These are phyloP conservation scores for Rubia tinctorum DNA, from an alignment of 305 asterid genomes.

Conservation along the genomic window DNA sequence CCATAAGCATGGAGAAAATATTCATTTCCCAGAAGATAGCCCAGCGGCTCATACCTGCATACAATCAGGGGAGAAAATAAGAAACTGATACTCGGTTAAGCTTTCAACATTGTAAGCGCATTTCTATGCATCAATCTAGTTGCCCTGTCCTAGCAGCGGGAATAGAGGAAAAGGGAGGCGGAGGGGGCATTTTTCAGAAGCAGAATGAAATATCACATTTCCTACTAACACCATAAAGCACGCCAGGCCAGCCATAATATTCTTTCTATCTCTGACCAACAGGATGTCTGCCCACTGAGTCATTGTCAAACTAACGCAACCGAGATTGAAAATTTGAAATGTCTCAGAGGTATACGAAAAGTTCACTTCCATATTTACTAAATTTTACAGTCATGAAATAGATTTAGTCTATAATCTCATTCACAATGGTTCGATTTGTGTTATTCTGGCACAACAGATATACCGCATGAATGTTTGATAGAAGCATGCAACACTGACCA, in stretches of 20 bases:
- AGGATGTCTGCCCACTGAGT: too few species aligned
- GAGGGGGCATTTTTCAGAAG: too few species aligned
- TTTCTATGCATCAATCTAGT: slow-evolving; percentile 1
- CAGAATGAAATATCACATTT: not conserved
- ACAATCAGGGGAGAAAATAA: slow-evolving; percentile 5
- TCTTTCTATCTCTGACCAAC: not conserved
- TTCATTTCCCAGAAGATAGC: slow-evolving; percentile 83
- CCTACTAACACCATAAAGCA: not conserved
- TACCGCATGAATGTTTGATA: not conserved
- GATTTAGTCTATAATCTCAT: not conserved
- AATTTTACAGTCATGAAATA: not conserved
- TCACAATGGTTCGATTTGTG: not conserved
- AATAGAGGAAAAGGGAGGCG: too few species aligned
- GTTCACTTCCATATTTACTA: not conserved
- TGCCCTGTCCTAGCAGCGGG: too few species aligned
- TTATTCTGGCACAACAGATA: not conserved
- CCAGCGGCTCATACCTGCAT: slow-evolving; percentile 91
- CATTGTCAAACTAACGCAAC: not conserved
- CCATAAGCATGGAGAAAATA: slow-evolving; percentile 97
- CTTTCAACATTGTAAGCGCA: not conserved
- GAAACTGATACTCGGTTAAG: not conserved
- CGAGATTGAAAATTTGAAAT: not conserved
- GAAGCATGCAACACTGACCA: slow-evolving; percentile 55
- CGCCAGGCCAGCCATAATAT: not conserved
- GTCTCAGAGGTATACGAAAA: not conserved